Percentiles rank a stretch among this genome's conserved stretches.
Evolutionary conservation across 1,284 basidiomycete species (phyloP).

Genomic region (Trichosporon inkin): DNA sequence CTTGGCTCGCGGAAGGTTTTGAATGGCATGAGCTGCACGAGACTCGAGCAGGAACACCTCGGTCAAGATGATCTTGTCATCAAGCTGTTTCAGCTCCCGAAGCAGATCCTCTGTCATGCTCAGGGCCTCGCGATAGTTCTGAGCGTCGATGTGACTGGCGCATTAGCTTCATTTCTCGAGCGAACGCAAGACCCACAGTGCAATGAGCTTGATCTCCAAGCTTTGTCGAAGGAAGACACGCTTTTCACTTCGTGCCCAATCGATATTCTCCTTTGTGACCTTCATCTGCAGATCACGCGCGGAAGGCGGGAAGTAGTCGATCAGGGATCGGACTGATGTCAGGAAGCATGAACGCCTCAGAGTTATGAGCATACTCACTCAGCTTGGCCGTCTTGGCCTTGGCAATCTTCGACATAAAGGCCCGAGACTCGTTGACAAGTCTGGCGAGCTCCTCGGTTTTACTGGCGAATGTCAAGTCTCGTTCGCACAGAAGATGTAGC

Average conservation of each 20-base stretch:
- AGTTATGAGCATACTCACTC: conserved; percentile 57
- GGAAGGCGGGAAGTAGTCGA: conserved; percentile 79
- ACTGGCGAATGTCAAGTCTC: conserved; percentile 51
- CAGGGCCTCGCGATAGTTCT: conserved; percentile 74
- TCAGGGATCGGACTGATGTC: conserved; percentile 74
- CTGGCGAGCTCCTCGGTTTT: conserved; percentile 81
- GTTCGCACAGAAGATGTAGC: not conserved
- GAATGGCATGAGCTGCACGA: conserved; percentile 81
- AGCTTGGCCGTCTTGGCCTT: conserved; percentile 99
- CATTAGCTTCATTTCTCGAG: not conserved
- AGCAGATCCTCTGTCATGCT: conserved; percentile 77
- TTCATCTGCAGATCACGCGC: conserved; percentile 76
- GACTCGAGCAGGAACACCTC: conserved; percentile 94
- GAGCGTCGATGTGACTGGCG: conserved; percentile 68
- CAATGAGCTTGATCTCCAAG: conserved; percentile 83
- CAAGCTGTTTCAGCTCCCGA: conserved; percentile 83
- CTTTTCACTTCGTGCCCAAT: conserved; percentile 88
- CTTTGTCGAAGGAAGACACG: conserved; percentile 94
- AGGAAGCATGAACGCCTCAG: not conserved
- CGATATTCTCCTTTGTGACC: conserved; percentile 83
- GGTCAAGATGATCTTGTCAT: conserved; percentile 97
- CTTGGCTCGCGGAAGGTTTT: conserved; percentile 93
- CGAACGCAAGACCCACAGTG: conserved; percentile 59
- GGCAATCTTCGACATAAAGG: conserved; percentile 89
- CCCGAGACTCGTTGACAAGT: conserved; percentile 77